These are phyloP conservation scores for Chaetomiaceae sp. DNA, from an alignment of 2,329 filamentous ascomycete genomes.

Conservation along the genomic window DNA sequence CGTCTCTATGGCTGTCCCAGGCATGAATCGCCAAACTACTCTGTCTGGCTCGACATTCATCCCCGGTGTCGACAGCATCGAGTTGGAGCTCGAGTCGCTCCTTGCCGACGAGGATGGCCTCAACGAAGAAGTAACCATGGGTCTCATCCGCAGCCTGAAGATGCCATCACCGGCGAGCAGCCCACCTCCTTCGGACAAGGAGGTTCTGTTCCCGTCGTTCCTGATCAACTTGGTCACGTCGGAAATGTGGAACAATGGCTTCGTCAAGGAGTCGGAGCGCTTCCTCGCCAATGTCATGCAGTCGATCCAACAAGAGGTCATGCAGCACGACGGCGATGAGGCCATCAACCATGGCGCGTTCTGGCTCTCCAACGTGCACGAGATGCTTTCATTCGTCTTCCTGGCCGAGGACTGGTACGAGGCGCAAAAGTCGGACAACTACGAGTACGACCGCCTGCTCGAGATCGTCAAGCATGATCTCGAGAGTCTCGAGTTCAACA, in stretches of 20 bases:
- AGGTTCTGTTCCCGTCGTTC: slow-evolving; percentile 97
- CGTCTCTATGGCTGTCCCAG: slow-evolving; percentile 86
- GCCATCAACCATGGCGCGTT: slow-evolving; percentile 96
- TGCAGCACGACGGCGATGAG: slow-evolving; percentile 97
- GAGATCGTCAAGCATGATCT: slow-evolving; percentile 99
- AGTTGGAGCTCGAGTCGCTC: slow-evolving; percentile 89
- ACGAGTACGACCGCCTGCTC: slow-evolving; percentile 93
- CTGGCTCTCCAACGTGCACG: slow-evolving; percentile 98
- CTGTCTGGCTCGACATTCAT: slow-evolving; percentile 72
- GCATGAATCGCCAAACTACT: slow-evolving; percentile 54
- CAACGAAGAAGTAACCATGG: slow-evolving; percentile 95
- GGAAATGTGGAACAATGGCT: slow-evolving; percentile 99
- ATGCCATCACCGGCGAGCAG: slow-evolving; percentile 84
- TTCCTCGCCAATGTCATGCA: slow-evolving; percentile 99
- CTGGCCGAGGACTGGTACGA: slow-evolving; percentile 99
- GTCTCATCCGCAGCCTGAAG: slow-evolving; percentile 92
- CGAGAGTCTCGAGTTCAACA: slow-evolving; percentile 98
- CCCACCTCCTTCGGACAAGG: slow-evolving; percentile 92
- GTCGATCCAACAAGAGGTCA: slow-evolving; percentile 97
- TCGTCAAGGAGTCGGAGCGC: slow-evolving; percentile 97
- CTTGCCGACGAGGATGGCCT: slow-evolving; percentile 92
- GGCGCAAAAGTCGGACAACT: slow-evolving; percentile 98
- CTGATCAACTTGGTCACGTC: slow-evolving; percentile 98
- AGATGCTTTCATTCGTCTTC: slow-evolving; percentile 99
- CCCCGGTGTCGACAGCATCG: slow-evolving; percentile 81